Evolutionary conservation across 139 green algal species (phyloP).

Genomic region (Pedinophyceae sp.): DNA sequence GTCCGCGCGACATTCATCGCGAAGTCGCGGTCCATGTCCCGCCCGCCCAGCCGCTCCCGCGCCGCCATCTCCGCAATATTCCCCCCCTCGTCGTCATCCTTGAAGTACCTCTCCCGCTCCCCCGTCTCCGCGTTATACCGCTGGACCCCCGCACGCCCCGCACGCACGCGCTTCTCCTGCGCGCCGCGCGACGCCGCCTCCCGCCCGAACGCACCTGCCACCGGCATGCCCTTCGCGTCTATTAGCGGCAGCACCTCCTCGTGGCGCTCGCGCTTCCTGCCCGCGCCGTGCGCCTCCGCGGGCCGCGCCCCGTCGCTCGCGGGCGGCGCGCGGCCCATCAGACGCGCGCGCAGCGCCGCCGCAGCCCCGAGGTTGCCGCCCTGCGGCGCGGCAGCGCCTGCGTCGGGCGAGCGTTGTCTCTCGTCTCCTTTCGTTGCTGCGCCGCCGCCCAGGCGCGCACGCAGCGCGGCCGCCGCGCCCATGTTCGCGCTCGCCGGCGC

Average conservation of each 20-base stretch:
- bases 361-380: constrained; percentile 37
- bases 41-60: constrained; percentile 6
- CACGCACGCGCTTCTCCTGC: too few relatives aligned
- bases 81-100: constrained; percentile 54
- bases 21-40: constrained; percentile 52
- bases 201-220: constrained; percentile 65
- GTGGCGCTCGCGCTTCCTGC: constrained; percentile 1
- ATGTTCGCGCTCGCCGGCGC: neutral
- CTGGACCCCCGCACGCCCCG: constrained; percentile 39
- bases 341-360: constrained; percentile 30
- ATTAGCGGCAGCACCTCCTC: constrained; percentile 49
- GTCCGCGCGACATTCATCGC: constrained; percentile 49
- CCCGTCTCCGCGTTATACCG: constrained; percentile 42
- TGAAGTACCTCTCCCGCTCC: constrained; percentile 54
- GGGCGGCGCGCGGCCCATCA: constrained; percentile 18
- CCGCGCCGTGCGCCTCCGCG: neutral
- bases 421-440: neutral
- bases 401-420: neutral
- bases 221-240: constrained; percentile 43
- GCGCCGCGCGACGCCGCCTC: constrained; percentile 14
- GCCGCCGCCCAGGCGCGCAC: neutral
- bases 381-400: neutral
- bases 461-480: neutral
- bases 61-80: neutral
- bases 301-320: neutral